Percentiles rank a stretch among this genome's conserved stretches.
Evolutionary conservation across 305 asterid species (phyloP).

Genomic region (Fraxinus albicans): DNA sequence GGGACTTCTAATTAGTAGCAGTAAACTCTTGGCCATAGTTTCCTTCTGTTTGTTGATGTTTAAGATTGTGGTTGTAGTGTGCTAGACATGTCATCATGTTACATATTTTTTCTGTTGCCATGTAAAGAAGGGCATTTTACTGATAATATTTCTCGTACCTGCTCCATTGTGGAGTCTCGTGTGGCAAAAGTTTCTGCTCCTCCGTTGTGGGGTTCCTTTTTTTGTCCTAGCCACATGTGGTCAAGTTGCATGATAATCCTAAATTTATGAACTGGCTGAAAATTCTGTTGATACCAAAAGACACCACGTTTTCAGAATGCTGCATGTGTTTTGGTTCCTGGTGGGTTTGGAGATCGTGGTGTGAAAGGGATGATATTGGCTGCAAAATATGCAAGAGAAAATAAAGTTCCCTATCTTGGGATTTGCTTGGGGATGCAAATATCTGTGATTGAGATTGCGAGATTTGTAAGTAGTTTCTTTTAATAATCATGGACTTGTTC

Average conservation of each 20-base stretch:
- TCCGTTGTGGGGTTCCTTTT: not conserved
- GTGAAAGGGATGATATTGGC: slow-evolving; percentile 94
- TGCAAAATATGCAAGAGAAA: slow-evolving; percentile 94
- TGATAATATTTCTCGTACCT: not conserved
- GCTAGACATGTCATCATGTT: not conserved
- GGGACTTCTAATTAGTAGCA: not conserved
- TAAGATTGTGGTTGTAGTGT: not conserved
- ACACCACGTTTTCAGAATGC: slow-evolving; percentile 56
- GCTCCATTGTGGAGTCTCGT: not conserved
- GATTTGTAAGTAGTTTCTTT: slow-evolving; percentile 62
- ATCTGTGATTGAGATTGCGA: slow-evolving; percentile 82
- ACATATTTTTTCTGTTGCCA: not conserved
- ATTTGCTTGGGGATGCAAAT: slow-evolving; percentile 99
- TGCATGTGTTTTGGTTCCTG: slow-evolving; percentile 92
- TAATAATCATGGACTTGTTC: slow-evolving; percentile 1
- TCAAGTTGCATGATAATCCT: not conserved
- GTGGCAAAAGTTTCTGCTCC: not conserved
- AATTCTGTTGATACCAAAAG: slow-evolving; percentile 14
- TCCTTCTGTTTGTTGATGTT: not conserved
- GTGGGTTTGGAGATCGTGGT: slow-evolving; percentile 99
- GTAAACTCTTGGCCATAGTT: not conserved
- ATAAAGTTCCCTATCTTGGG: slow-evolving; percentile 79
- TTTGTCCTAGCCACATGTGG: not conserved
- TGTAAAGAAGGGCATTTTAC: slow-evolving; percentile 6
- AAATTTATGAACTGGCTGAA: not conserved